Evolutionary conservation across 2,329 filamentous ascomycete genomes (phyloP), one percentile per base, ranked within the genome.

Genomic region (Aspergillus tanneri): DNA sequence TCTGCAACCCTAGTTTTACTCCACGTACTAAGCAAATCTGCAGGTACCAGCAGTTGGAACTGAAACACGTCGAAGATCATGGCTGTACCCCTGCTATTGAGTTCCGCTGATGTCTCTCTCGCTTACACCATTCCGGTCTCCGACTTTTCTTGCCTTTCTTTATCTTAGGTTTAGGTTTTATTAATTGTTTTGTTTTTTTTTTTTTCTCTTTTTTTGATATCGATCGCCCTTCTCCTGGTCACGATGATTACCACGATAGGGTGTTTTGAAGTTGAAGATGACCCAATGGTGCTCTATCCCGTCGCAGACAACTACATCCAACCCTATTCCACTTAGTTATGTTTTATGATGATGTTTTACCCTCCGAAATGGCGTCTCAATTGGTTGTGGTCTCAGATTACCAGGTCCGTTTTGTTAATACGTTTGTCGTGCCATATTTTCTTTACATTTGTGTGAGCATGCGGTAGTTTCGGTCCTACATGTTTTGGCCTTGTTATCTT

Each of bases 11-110:
- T 12, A 11, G 22, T 36, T 24, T n/a, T 49, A 34, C 9, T 39
- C 45, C 52, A 38, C 30, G 37, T 47, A 35, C 53, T 58, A 36
- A 57, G 40, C 48, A 32, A 41, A 61, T 66, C 56, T 68, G 11
- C 57, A 95, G 90, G 62, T 95, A 92, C 69, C 93, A 99, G 72
- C 90, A 96, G 70, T 77, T 97, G 59, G 88, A 96, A 65, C 77
- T 99, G 61, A 88, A 89, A 70, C 90, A 96, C 69, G 86, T 96
- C 47, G 82, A 88, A 49, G 87, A 96, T 69, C 80, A 77, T 63
- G 91, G 92, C 47, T 93, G 90, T 71, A 88, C 87, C 68, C 83
- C 84, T 61, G 87, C 90, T 53, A 82, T 95, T 72, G 93, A 99
- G 72, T 96, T 97, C 69, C 81, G 87, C 72, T 92, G 75, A 86